These are phyloP conservation scores for Blastocystis sp. DNA, from an alignment of 352 stramenopile species.

Conservation along the genomic window DNA sequence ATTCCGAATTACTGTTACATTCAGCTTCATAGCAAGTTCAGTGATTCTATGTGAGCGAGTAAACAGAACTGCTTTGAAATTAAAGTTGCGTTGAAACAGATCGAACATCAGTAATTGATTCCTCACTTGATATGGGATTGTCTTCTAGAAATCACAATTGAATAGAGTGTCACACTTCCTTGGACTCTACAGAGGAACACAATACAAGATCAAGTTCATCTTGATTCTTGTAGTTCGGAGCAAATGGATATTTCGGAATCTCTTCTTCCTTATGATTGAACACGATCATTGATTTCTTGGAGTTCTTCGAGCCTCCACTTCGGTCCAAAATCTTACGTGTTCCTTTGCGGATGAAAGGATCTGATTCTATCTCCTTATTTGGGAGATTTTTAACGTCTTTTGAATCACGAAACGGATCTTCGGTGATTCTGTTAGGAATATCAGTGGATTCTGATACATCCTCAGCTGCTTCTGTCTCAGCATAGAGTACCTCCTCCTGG, in stretches of 20 bases:
- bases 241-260: not conserved
- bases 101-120: constrained; percentile 32
- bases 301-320: too few relatives aligned
- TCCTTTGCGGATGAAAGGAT: too few relatives aligned
- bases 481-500: too few relatives aligned
- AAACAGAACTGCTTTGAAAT: constrained; percentile 18
- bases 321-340: too few relatives aligned
- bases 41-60: not conserved
- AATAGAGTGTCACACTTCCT: not conserved
- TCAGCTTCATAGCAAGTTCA: not conserved
- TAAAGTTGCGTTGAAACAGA: constrained; percentile 17
- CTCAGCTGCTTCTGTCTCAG: too few relatives aligned
- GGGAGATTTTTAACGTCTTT: too few relatives aligned
- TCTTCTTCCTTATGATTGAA: not conserved
- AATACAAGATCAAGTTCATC: not conserved
- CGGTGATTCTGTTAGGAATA: too few relatives aligned
- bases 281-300: too few relatives aligned
- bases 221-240: not conserved
- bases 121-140: not conserved
- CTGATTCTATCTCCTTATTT: too few relatives aligned
- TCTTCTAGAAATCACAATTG: not conserved
- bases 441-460: too few relatives aligned
- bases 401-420: too few relatives aligned
- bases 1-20: constrained; percentile 11
- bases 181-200: not conserved